Evolutionary conservation across 495 filamentous ascomycete genomes (phyloP).

Genomic region (Astrothelium macrocarpum): DNA sequence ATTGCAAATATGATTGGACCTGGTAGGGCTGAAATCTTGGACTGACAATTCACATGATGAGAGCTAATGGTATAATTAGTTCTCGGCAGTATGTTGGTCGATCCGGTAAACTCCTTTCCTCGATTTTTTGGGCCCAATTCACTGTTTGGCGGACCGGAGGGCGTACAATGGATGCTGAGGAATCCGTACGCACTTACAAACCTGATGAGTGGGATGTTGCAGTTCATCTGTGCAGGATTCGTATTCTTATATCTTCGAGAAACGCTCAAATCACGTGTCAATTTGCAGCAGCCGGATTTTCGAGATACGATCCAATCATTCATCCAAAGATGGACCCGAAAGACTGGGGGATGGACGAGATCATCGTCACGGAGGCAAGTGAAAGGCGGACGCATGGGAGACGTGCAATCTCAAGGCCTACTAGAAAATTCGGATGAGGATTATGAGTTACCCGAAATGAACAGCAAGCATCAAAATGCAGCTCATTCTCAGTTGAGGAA

Average conservation of each 20-base stretch:
- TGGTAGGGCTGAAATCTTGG: slow-evolving; percentile 4
- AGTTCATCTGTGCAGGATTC: slow-evolving; percentile 21
- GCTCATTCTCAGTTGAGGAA: not conserved
- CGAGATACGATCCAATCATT: not conserved
- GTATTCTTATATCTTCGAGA: slow-evolving; percentile 23
- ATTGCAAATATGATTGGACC: slow-evolving; percentile 28
- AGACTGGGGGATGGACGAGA: not conserved
- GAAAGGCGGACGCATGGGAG: not conserved
- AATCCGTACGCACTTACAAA: slow-evolving; percentile 28
- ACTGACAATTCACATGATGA: not conserved
- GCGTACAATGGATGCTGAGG: slow-evolving; percentile 24
- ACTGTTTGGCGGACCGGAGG: slow-evolving; percentile 21
- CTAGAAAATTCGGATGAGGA: slow-evolving; percentile 6
- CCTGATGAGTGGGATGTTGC: slow-evolving; percentile 19
- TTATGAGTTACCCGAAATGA: not conserved
- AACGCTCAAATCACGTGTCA: slow-evolving; percentile 18
- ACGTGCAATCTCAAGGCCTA: slow-evolving; percentile 22
- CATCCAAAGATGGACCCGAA: not conserved
- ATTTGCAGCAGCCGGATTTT: not conserved
- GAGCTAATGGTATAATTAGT: slow-evolving; percentile 3
- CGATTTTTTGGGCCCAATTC: slow-evolving; percentile 19
- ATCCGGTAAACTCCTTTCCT: slow-evolving; percentile 19
- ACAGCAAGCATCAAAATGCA: not conserved
- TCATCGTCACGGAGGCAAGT: not conserved
- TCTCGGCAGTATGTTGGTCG: slow-evolving; percentile 23